Evolutionary conservation across 169 alveolate genomes (phyloP).

Genomic region (Cryptosporidium sp.): DNA sequence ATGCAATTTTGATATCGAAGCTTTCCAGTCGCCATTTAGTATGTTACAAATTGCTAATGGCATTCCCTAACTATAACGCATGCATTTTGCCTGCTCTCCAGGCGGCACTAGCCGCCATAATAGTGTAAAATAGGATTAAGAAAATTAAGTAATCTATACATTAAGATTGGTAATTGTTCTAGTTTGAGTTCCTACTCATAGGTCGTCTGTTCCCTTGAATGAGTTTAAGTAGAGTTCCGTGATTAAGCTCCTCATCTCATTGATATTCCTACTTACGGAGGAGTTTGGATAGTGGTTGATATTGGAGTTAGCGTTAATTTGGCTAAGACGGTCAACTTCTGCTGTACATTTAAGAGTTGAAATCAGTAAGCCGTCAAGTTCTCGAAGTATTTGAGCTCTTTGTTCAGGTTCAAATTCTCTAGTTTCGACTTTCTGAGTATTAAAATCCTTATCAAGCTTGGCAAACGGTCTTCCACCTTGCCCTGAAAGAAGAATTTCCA

Average conservation of each 20-base stretch:
- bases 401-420: constrained; percentile 8
- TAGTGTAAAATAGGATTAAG: background rate
- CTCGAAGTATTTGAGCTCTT: background rate
- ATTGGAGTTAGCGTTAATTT: constrained; percentile 25
- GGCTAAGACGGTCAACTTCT: constrained; percentile 26
- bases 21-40: constrained; percentile 37
- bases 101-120: constrained; percentile 79
- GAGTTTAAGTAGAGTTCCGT: constrained; percentile 18
- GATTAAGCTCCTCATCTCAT: constrained; percentile 25
- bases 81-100: constrained; percentile 47
- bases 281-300: constrained; percentile 33
- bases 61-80: constrained; percentile 42
- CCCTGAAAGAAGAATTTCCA: constrained; percentile 41
- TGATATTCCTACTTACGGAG: background rate
- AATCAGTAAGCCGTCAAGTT: constrained; percentile 32
- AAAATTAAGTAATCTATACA: background rate
- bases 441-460: background rate
- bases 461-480: constrained; percentile 66
- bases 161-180: background rate
- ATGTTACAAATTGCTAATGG: constrained; percentile 3
- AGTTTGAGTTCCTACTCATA: background rate
- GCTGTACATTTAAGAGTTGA: constrained; percentile 56
- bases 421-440: background rate
- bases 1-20: constrained; percentile 46
- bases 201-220: constrained; percentile 16